These are phyloP conservation scores for Russula sp. DNA, from an alignment of 768 basidiomycete species.

Conservation along the genomic window DNA sequence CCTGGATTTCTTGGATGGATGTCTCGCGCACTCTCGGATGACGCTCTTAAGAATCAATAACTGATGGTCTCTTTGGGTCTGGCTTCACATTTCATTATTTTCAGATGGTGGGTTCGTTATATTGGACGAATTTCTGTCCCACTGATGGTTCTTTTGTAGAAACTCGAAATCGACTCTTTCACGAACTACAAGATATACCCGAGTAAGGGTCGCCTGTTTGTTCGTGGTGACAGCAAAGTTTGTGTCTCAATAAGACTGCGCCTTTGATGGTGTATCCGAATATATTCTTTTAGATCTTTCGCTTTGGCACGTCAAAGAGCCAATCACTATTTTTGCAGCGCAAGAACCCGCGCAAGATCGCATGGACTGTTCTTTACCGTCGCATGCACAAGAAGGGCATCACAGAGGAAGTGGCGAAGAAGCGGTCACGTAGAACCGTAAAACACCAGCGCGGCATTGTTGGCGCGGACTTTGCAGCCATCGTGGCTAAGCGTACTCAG, in stretches of 20 bases:
- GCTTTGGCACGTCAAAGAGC: conserved; percentile 90
- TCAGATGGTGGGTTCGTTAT: conserved; percentile 32
- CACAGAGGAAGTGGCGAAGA: conserved; percentile 99
- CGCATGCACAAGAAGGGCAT: conserved; percentile 99
- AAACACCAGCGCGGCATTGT: conserved; percentile 98
- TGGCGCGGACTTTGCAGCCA: conserved; percentile 89
- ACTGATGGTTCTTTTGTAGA: conserved; percentile 49
- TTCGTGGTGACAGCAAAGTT: conserved; percentile 95
- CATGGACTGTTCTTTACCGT: conserved; percentile 92
- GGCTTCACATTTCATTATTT: conserved; percentile 14
- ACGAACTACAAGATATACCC: conserved; percentile 98
- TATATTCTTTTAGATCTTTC: conserved; percentile 68
- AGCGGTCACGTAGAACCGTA: conserved; percentile 92
- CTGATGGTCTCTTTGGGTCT: conserved; percentile 18
- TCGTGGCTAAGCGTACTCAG: conserved; percentile 91
- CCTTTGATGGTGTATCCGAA: conserved; percentile 5
- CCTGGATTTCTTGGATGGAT: conserved; percentile 31
- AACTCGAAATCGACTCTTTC: conserved; percentile 99
- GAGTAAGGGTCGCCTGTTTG: conserved; percentile 92
- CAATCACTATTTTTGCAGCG: conserved; percentile 97
- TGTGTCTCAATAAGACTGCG: conserved; percentile 31
- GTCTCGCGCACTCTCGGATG: conserved; percentile 27
- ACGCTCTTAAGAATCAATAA: conserved; percentile 16
- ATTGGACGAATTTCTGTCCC: not conserved
- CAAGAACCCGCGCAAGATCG: conserved; percentile 99